These are phyloP conservation scores for Calonectria pseudoturangicola DNA, from an alignment of 2,329 filamentous ascomycete genomes.

Conservation along the genomic window DNA sequence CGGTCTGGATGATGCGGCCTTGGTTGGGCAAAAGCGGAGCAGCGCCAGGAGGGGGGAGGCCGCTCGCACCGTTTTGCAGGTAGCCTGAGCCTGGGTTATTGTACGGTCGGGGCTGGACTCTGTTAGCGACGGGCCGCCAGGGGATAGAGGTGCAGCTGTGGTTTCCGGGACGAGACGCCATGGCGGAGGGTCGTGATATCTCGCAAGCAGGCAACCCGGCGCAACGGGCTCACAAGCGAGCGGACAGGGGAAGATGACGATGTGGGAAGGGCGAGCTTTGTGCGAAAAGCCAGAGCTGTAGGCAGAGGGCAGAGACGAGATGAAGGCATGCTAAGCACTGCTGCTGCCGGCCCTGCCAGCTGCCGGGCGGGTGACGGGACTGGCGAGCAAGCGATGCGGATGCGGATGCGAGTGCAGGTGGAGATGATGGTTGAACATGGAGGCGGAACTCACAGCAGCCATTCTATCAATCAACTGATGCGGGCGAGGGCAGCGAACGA, in stretches of 20 bases:
- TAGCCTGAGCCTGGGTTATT: conserved; percentile 75
- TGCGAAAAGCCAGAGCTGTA: conserved; percentile 9
- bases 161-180: conserved; percentile 29
- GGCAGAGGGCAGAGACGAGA: background rate
- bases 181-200: conserved; percentile 28
- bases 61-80: conserved; percentile 77
- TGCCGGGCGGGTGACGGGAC: conserved; percentile 34
- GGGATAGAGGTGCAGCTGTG: conserved; percentile 19
- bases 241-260: conserved; percentile 24
- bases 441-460: conserved; percentile 63
- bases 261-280: conserved; percentile 10
- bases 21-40: conserved; percentile 81
- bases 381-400: conserved; percentile 28
- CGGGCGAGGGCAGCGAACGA: conserved; percentile 50
- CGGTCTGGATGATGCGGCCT: conserved; percentile 79
- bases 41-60: conserved; percentile 74
- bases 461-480: conserved; percentile 62
- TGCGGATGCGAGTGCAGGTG: conserved; percentile 26
- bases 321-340: background rate
- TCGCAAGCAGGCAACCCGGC: conserved; percentile 26
- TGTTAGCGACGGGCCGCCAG: conserved; percentile 50
- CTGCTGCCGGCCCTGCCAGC: conserved; percentile 32
- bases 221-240: conserved; percentile 1
- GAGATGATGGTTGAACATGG: conserved; percentile 26
- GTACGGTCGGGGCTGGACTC: conserved; percentile 64